Base-by-base conservation (phyloP, 2,329 filamentous ascomycete species). In the Stagonosporopsis vannaccii region DNA sequence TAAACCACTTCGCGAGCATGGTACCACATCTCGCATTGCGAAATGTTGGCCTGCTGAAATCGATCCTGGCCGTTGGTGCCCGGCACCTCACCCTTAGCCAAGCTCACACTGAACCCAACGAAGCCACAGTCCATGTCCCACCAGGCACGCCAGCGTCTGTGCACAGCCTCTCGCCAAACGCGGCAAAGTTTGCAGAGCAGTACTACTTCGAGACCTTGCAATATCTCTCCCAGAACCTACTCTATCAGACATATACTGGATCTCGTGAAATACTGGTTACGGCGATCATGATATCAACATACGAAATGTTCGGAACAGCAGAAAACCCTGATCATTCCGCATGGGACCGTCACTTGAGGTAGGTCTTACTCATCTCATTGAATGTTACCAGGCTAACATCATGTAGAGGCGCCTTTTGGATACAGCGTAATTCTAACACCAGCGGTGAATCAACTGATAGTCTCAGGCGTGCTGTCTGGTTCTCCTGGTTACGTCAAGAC, bases 401-500 rank as follows among this genome's bases (percentile, higher is more conserved):
- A 22, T 26, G 4, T 15, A 56, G 53, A 65, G 86, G 86, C 0
- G 84, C 87, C 0, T 88, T 88, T 60, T 87, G 85, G 83, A 87
- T 88, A 17, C 82, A 87, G 56, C 77, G 84, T 8, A 85, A 81
- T 1, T 83, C 85, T 41, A 78, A 85, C 42, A 85, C 85, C 33
- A 79, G 87, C 52, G 86, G 85, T 1, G 84, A 84, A 42, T 83
- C 81, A 0, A 58, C 39, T 11, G 80, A 81, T 0, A 84, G 85
- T 0, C 73, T 88, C 0, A 79, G 81, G 30, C 81, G 83, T 52
- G 82, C 85, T 0, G 82, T 85, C 0, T 88, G 86, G 86, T 89
- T 86, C 85, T 82, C 83, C 0, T 88, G 86, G 86, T 73, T 88
- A 4, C 77, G 84, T 22, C 86, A 89, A 66, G 86, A 89, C 64